A percentile compares a stretch with the other conserved stretches of the same genome.
Evolutionary conservation across 192 early-diverging fungal species (phyloP).

Genomic region (Entophlyctis luteolus): DNA sequence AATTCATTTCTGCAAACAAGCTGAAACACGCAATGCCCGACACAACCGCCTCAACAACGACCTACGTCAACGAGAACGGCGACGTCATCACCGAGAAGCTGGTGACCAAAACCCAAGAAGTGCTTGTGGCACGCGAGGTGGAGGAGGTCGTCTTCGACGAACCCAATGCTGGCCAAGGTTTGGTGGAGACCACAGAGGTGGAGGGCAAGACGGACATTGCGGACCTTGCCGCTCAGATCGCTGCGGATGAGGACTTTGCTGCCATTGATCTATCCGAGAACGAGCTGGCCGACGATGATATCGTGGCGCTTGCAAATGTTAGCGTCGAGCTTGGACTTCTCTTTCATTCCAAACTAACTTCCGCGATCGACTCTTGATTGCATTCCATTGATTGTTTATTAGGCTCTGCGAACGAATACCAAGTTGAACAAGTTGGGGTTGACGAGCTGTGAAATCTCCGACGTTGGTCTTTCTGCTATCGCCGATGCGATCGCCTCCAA

Average conservation of each 20-base stretch:
- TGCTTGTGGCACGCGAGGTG: not conserved
- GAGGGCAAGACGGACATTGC: not conserved
- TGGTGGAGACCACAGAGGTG: not conserved
- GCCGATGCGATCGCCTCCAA: slow-evolving; percentile 35
- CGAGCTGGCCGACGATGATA: not conserved
- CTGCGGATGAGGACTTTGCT: not conserved
- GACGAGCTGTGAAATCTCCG: slow-evolving; percentile 35
- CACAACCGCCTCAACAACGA: not conserved
- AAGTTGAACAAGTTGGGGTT: slow-evolving; percentile 36
- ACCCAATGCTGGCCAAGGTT: not conserved
- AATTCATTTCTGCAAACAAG: no score
- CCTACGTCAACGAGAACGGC: not conserved
- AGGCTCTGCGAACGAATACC: slow-evolving; percentile 27
- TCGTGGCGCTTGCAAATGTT: not conserved
- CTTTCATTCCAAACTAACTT: not conserved
- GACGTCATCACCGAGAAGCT: not conserved
- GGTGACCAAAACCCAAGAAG: not conserved
- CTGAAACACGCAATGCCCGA: not conserved
- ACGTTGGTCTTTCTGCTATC: slow-evolving; percentile 36
- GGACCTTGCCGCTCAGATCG: not conserved
- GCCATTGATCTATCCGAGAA: slow-evolving; percentile 1
- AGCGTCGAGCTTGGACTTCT: not conserved
- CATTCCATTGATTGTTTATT: not conserved
- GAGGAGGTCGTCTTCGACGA: slow-evolving; percentile 1
- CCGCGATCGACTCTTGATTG: not conserved